Base-by-base conservation (phyloP, 1,284 basidiomycete species). In the Leccinum olivaceoglutinosum region DNA sequence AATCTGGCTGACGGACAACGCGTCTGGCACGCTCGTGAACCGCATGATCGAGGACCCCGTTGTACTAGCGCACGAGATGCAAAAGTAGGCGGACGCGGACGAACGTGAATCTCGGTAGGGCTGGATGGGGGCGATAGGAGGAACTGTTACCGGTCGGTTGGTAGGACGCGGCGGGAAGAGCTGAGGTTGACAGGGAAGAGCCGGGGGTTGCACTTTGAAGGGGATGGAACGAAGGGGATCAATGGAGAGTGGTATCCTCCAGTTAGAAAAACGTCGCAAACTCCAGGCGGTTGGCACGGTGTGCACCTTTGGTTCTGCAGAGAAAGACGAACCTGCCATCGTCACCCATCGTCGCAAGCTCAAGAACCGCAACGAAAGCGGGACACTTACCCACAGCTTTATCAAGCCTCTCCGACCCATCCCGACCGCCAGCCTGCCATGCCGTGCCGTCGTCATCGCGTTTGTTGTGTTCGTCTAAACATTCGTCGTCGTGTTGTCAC, bases 11-110 rank as follows among this genome's bases (percentile, higher is more conserved):
- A 94, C 81, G 21, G 87, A 82, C 71, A 98, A 97, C 59, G 85
- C 82, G 73, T 97, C 94, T 2, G 94, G 95, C 1, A 89, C 86
- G 65, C 91, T 93, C 64, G 86, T 85, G 73, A 97, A 97, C 57
- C 88, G 83, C 58, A 93, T 94, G 70, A 95, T 80, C 25, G 89
- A 89, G 4, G 89, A 87, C 7, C 95, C 94, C 7, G 91, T 87
- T 12, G 89, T 87, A 62, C 85, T 90, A 1, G 90, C 86, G 71
- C 94, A 96, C 64, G 85, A 86, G 65, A 97, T 89, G 55, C 85
- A 85, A 71, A 98, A 97, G 75, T 93, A 94, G 3, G 89, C 89
- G 16, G 83, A 80, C 51, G 92, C 81, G 7, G 82, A 77, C 39
- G 82, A 71, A n/a, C 90, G 84, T 18, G 89, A 84, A 73, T 92